Evolutionary conservation across 306 rosid genomes (phyloP).

Genomic region (Trifolium subterraneum): DNA sequence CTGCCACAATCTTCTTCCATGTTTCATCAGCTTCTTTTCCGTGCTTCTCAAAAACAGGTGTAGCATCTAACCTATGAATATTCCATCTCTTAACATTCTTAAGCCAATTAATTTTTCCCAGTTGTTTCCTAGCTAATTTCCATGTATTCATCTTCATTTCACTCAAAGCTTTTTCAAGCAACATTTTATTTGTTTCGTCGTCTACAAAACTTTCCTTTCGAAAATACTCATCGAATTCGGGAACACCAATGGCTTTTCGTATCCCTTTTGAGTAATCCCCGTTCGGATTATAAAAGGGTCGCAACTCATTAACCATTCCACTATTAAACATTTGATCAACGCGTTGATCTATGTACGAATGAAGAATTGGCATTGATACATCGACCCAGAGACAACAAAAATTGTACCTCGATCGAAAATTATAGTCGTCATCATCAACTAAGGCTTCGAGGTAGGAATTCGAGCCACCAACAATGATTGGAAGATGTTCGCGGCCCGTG

Average conservation of each 20-base stretch:
- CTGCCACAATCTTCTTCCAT: conserved; percentile 69
- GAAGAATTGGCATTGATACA: conserved; percentile 58
- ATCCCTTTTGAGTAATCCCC: conserved; percentile 67
- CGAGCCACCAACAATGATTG: conserved; percentile 91
- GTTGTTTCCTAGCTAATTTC: conserved; percentile 63
- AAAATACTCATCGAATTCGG: conserved; percentile 74
- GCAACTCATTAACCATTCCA: conserved; percentile 70
- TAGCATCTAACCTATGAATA: conserved; percentile 69
- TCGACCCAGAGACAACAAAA: conserved; percentile 81
- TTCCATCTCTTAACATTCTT: conserved; percentile 67
- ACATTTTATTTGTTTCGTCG: conserved; percentile 32
- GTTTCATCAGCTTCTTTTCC: conserved; percentile 64
- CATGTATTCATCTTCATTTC: conserved; percentile 65
- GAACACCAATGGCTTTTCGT: conserved; percentile 81
- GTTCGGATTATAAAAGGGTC: conserved; percentile 53
- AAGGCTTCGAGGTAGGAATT: conserved; percentile 77
- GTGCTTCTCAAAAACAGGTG: conserved; percentile 60
- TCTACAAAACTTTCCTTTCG: conserved; percentile 42
- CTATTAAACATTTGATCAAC: conserved; percentile 68
- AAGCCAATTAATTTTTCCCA: conserved; percentile 63
- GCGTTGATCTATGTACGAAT: conserved; percentile 54
- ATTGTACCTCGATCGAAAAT: conserved; percentile 60
- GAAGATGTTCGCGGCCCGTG: conserved; percentile 46
- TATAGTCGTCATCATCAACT: conserved; percentile 59
- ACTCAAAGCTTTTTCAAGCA: conserved; percentile 53